These are phyloP conservation scores for Venturiaceae sp. DNA, from an alignment of 2,329 filamentous ascomycete species.

Conservation along the genomic window DNA sequence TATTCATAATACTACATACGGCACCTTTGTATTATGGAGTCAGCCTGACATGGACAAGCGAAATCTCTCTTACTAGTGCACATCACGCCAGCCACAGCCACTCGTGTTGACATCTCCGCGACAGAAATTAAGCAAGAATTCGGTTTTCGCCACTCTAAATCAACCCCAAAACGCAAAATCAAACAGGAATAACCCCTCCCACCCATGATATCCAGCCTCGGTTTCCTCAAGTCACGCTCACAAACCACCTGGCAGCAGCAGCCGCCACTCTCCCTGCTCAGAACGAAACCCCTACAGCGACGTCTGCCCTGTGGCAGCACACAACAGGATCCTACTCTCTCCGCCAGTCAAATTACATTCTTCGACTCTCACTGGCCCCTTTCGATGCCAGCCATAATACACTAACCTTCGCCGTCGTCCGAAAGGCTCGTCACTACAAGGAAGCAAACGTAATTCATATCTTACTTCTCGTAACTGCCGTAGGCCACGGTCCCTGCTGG, in stretches of 20 bases:
- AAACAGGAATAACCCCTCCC: too few species aligned
- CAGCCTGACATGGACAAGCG: not conserved
- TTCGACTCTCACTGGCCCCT: not conserved
- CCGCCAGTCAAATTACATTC: not conserved
- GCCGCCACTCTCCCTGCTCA: not conserved
- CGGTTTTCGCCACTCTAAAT: not conserved
- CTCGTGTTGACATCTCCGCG: not conserved
- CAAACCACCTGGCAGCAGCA: not conserved
- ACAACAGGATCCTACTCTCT: not conserved
- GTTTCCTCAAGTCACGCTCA: not conserved
- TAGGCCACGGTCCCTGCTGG: not conserved
- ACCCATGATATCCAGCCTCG: not conserved
- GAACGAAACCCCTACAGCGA: not conserved
- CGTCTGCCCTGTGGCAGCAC: not conserved
- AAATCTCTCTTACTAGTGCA: too few species aligned
- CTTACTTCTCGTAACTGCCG: not conserved
- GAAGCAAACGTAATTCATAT: not conserved
- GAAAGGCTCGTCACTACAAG: not conserved
- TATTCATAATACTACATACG: not conserved
- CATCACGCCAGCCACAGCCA: not conserved
- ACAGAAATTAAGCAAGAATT: not conserved
- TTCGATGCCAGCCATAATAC: not conserved
- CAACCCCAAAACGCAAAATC: not conserved
- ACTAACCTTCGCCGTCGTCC: not conserved
- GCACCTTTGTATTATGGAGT: too few species aligned